These are phyloP conservation scores for Termitomyces sp. DNA, from an alignment of 768 basidiomycete species.

Conservation along the genomic window DNA sequence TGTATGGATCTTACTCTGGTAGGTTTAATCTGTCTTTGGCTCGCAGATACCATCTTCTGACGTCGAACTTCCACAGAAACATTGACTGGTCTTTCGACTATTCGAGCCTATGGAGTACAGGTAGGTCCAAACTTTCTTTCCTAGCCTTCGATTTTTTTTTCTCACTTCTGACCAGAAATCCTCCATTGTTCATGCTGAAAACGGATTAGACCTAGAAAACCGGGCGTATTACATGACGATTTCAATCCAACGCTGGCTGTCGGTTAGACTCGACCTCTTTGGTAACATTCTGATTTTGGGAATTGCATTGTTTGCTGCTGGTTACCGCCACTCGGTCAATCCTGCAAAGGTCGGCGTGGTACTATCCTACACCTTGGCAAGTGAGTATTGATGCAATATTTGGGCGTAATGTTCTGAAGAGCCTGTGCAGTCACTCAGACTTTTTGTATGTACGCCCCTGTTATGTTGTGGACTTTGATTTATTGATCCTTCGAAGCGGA, in stretches of 20 bases:
- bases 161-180: conserved; percentile 25
- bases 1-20: conserved; percentile 59
- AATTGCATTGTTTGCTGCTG: conserved; percentile 64
- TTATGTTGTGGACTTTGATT: not conserved
- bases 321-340: conserved; percentile 47
- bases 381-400: conserved; percentile 25
- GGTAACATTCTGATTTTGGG: conserved; percentile 65
- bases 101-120: conserved; percentile 54
- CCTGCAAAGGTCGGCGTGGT: conserved; percentile 62
- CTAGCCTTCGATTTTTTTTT: not conserved
- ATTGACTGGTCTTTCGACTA: conserved; percentile 57
- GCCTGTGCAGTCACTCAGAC: conserved; percentile 38
- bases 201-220: conserved; percentile 53
- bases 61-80: conserved; percentile 33
- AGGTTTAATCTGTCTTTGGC: conserved; percentile 1
- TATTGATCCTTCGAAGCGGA: conserved; percentile 30
- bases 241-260: conserved; percentile 61
- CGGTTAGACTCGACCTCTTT: conserved; percentile 57
- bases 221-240: conserved; percentile 61
- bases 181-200: conserved; percentile 44
- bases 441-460: conserved; percentile 36
- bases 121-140: conserved; percentile 18
- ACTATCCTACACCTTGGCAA: conserved; percentile 46
- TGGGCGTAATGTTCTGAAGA: not conserved
- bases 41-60: not conserved